Evolutionary conservation across 257 asterid genomes (phyloP), one percentile per base, ranked within the genome.

Genomic region (Solanum okadae): DNA sequence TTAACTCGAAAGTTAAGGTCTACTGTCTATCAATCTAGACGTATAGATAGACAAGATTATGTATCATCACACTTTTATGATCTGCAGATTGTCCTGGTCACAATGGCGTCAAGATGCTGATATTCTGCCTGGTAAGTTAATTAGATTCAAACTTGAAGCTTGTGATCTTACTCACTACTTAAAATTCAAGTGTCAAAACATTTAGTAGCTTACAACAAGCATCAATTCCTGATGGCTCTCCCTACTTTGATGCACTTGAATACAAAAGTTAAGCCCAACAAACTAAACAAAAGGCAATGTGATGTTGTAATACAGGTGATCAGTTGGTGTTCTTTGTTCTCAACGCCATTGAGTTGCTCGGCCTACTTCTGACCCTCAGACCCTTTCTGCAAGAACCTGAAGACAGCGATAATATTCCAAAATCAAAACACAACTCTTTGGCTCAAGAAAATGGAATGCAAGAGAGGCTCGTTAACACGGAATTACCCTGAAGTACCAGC

Each of bases 31-130:
- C 63, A 46, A 81, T 27, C 29, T 81, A 29, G 42, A 81, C 61
- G 20, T 8, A 3, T 38, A 85, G 33, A 5, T 25, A 67, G 34
- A 8, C 46, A 13, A 40, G 34, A 42, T 77, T 61, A 59, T 61
- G 16, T 40, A 3, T 61, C n/a, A 12, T 22, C n/a, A 22, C 29
- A 16, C 15, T 33, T 22, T 61, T 15, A 40, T 61, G 34, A 40
- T 84, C 59, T 56, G 31, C 95, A 95, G 98, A 44, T 93, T 96
- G 88, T 96, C 98, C 20, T 96, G 98, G 98, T 94, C 93, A 34
- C 94, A 93, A 85, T 91, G 90, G 92, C 98, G 95, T 14, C 98
- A 84, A 87, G 18, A 88, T 82, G 93, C 96, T 10, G 20, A 52
- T 78, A 90, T 95, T 84, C 94, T 95, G 88, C 97, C 98, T 37